A percentile compares a stretch with the other conserved stretches of the same genome.
phyloP scores from a whole-genome alignment of 192 early-diverging fungal genomes.

The Jimgerdemannia flammicorona region DNA sequence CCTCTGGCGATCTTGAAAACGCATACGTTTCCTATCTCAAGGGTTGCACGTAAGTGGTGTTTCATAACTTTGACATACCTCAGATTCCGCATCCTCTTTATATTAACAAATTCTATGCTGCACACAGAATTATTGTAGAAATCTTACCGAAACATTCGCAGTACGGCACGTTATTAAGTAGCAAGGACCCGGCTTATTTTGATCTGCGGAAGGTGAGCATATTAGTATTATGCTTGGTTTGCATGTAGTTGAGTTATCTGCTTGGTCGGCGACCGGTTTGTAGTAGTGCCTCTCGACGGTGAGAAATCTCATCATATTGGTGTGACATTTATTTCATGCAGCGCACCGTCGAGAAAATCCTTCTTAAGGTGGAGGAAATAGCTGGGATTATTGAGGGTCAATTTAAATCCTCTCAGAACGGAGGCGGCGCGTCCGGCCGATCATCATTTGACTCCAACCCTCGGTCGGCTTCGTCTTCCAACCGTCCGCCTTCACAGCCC shows the following conservation, averaged over 20 bases:
- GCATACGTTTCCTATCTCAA: slow-evolving; percentile 33
- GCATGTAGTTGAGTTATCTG: slow-evolving; percentile 11
- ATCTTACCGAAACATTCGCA: slow-evolving; percentile 38
- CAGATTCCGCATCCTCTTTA: too few species aligned
- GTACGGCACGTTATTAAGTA: slow-evolving; percentile 29
- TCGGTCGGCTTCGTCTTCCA: too few species aligned
- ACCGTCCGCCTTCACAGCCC: too few species aligned
- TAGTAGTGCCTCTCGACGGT: slow-evolving; percentile 16
- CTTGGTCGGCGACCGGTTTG: too few species aligned
- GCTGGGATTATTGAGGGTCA: slow-evolving; percentile 33
- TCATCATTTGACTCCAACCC: too few species aligned
- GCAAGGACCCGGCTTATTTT: slow-evolving; percentile 35
- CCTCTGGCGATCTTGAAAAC: slow-evolving; percentile 12
- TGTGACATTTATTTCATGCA: background rate
- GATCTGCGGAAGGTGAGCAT: slow-evolving; percentile 31
- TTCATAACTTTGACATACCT: background rate
- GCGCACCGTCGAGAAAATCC: background rate
- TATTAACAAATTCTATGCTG: background rate
- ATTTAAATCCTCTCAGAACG: background rate
- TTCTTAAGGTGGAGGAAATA: slow-evolving; percentile 35
- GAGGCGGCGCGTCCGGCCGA: background rate
- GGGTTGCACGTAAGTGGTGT: slow-evolving; percentile 24
- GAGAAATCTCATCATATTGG: background rate
- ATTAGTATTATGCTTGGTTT: background rate
- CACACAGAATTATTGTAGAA: slow-evolving; percentile 44